A percentile compares a stretch with the other conserved stretches of the same genome.
These are phyloP conservation scores for Candida arabinofermentans DNA, from an alignment of 805 yeast genomes.

Conservation along the genomic window DNA sequence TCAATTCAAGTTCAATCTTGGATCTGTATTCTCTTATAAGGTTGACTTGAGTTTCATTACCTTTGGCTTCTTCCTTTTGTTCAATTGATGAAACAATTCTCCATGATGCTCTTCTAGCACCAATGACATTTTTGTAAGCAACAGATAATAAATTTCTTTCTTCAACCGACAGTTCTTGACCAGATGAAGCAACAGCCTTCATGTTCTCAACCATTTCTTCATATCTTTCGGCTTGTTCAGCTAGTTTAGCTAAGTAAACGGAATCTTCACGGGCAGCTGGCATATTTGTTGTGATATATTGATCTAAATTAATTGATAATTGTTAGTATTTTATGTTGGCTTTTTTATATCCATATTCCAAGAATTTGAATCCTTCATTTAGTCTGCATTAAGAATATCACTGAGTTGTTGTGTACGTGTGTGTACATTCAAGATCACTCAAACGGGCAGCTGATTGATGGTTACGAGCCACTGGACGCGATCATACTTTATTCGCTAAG, in stretches of 20 bases:
- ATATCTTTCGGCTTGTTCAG: constrained; percentile 99
- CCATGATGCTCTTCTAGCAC: constrained; percentile 99
- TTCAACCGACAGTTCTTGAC: constrained; percentile 93
- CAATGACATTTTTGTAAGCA: constrained; percentile 97
- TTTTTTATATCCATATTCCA: no score
- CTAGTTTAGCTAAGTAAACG: constrained; percentile 95
- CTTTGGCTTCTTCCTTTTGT: constrained; percentile 96
- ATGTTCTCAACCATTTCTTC: constrained; percentile 99
- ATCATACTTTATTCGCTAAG: no score
- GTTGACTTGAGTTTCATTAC: constrained; percentile 83
- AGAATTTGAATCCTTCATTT: no score
- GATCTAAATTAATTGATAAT: no score
- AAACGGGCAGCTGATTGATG: not conserved
- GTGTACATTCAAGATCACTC: no score
- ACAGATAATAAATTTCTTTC: constrained; percentile 96
- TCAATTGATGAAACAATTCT: constrained; percentile 97
- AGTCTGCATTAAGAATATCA: no score
- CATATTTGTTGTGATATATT: constrained; percentile 37
- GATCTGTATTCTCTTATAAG: constrained; percentile 92
- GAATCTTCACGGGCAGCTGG: constrained; percentile 94
- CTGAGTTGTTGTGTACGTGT: no score
- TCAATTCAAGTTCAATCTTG: constrained; percentile 88
- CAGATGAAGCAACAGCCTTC: constrained; percentile 95
- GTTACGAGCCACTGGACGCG: constrained; percentile 3
- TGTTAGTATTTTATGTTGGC: no score